Evolutionary conservation across 2,329 filamentous ascomycete genomes (phyloP).

Genomic region (Lasiodiplodia gonubiensis): DNA sequence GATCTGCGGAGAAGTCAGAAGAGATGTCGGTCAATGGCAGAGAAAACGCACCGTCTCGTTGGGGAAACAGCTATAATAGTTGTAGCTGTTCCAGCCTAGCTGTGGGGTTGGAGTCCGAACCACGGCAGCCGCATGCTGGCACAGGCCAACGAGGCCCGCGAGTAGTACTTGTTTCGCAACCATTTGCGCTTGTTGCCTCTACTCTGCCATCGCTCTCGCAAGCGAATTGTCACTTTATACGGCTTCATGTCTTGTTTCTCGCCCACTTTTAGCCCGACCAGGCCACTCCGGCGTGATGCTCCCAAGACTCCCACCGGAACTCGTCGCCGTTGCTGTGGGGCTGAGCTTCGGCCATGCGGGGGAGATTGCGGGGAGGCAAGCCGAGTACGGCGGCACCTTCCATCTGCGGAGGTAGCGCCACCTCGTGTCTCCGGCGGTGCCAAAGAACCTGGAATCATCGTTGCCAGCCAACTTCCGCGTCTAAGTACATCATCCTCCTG

Average conservation of each 20-base stretch:
- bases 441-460: neutral
- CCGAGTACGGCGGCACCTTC: conserved; percentile 19
- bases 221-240: conserved; percentile 13
- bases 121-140: neutral
- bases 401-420: neutral
- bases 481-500: neutral
- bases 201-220: neutral
- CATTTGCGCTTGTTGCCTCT: neutral
- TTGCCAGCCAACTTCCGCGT: neutral
- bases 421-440: neutral
- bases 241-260: neutral
- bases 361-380: conserved; percentile 17
- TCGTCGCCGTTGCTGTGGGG: too few species aligned
- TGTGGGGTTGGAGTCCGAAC: conserved; percentile 37
- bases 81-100: conserved; percentile 65
- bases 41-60: conserved; percentile 44
- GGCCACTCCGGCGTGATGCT: too few species aligned
- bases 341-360: conserved; percentile 8
- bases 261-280: neutral
- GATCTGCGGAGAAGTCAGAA: conserved; percentile 36
- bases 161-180: neutral
- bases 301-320: too few species aligned
- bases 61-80: conserved; percentile 59
- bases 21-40: neutral
- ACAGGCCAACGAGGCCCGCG: neutral